These are phyloP conservation scores for Orbilia oligospora DNA, from an alignment of 2,329 filamentous ascomycete species.

Conservation along the genomic window DNA sequence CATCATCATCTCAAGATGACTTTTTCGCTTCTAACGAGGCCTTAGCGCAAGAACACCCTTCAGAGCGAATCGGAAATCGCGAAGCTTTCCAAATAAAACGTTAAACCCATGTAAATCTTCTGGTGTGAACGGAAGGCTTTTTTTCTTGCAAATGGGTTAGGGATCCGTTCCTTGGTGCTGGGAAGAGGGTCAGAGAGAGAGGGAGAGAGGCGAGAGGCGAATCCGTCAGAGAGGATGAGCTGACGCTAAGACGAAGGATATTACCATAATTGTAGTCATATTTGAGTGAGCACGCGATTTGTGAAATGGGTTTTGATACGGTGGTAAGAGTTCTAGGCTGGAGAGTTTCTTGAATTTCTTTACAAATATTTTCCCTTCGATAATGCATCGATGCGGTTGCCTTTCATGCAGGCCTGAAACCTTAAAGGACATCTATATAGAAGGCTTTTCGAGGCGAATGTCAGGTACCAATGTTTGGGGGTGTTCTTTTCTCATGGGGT, in stretches of 20 bases:
- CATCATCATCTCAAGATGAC: conserved; percentile 40
- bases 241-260: conserved; percentile 27
- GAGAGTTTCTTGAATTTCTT: neutral
- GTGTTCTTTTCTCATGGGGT: too few species aligned
- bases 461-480: conserved; percentile 18
- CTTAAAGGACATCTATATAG: conserved; percentile 19
- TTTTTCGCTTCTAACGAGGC: neutral
- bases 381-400: conserved; percentile 24
- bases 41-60: conserved; percentile 25
- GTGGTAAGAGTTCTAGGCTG: neutral
- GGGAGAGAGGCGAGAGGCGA: neutral
- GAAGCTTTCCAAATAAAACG: conserved; percentile 36
- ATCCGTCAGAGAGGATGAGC: conserved; percentile 34
- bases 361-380: conserved; percentile 25
- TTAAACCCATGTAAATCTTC: conserved; percentile 35
- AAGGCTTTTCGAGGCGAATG: conserved; percentile 33
- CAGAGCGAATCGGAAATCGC: conserved; percentile 57
- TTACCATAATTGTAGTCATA: neutral
- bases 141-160: neutral
- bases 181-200: neutral
- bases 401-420: conserved; percentile 55
- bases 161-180: conserved; percentile 24
- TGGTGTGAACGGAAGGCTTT: conserved; percentile 23
- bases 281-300: conserved; percentile 19
- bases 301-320: neutral